Evolutionary conservation across 352 stramenopile genomes (phyloP), one percentile per base, ranked within the genome.

Genomic region (Halophytophthora batemanensis): DNA sequence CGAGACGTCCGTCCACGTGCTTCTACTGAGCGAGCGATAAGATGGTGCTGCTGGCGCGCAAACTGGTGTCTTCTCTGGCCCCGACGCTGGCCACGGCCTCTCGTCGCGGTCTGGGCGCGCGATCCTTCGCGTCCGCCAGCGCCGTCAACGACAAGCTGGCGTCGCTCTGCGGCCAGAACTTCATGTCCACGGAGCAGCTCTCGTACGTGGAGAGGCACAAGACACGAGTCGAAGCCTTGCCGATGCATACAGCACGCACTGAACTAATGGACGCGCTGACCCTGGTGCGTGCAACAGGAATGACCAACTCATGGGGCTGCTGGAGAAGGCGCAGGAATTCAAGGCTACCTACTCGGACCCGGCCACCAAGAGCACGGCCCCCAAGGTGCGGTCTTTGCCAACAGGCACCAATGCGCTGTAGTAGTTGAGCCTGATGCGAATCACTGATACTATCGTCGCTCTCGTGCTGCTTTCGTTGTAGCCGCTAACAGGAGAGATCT

Each of bases 131-230:
- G 47, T 64, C 59, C 13, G 53, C 59, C 17, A 55, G 46, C 23
- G 44, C 48, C 8, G 43, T 58, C 22, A 59, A 76, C 50, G 57
- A 40, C 14, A 66, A 78, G 35, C 45, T 82, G 29, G 63, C 68
- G 52, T 71, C 74, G 35, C 74, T 92, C n/a, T 50, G 66, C 31
- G 78, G 76, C 18, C 52, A 81, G 47, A 84, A 77, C 67, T 89
- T 92, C 52, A 66, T 92, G 49, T 92, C 78, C 22, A 90, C 78
- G 8, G 64, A 70, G 21, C 64, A 92, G 44, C 67, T 92, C 36
- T 77, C 66, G 66, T 77, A 36, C 43, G 66, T 56, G 28, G 25
- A 15, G 15, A 0, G 6, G 6, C 18, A 3, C 17, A 1, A 18
- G 21, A 29, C 43, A n/a, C 12, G 19, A 12, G 22, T 13, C n/a